Percentiles rank a stretch among this genome's conserved stretches.
These are phyloP conservation scores for Ceratocystis cacaofunesta DNA, from an alignment of 2,329 filamentous ascomycete genomes.

Conservation along the genomic window DNA sequence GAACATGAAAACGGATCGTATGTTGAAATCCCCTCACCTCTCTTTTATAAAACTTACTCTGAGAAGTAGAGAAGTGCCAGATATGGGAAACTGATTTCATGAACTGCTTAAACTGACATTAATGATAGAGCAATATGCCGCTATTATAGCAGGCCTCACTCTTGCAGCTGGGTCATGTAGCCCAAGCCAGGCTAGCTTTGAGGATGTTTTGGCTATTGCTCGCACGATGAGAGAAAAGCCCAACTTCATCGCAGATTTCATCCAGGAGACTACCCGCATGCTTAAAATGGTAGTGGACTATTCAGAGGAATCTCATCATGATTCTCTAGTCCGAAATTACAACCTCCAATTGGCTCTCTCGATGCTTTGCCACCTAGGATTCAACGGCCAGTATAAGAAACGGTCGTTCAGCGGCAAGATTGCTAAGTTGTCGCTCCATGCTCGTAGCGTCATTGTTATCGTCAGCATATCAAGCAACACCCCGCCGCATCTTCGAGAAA, in stretches of 20 bases:
- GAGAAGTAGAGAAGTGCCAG: no score
- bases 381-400: slow-evolving; percentile 44
- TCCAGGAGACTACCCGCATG: slow-evolving; percentile 52
- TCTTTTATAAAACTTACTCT: no score
- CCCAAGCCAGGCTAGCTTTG: slow-evolving; percentile 38
- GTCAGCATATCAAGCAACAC: slow-evolving; percentile 48
- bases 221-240: slow-evolving; percentile 32
- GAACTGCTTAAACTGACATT: background rate
- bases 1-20: slow-evolving; percentile 13
- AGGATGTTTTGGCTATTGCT: slow-evolving; percentile 59
- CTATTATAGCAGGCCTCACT: slow-evolving; percentile 47
- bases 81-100: background rate
- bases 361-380: slow-evolving; percentile 65
- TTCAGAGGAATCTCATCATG: slow-evolving; percentile 56
- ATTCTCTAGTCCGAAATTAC: slow-evolving; percentile 57
- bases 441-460: slow-evolving; percentile 56
- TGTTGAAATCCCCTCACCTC: background rate
- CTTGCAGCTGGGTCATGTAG: slow-evolving; percentile 34
- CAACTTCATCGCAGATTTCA: slow-evolving; percentile 44
- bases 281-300: slow-evolving; percentile 68
- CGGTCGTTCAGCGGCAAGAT: slow-evolving; percentile 58
- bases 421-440: slow-evolving; percentile 57
- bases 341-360: slow-evolving; percentile 63
- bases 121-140: slow-evolving; percentile 35
- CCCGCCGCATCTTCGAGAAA: slow-evolving; percentile 38